Evolutionary conservation across 768 basidiomycete species (phyloP), one percentile per base, ranked within the genome.

Genomic region (Calocybe cyanea): DNA sequence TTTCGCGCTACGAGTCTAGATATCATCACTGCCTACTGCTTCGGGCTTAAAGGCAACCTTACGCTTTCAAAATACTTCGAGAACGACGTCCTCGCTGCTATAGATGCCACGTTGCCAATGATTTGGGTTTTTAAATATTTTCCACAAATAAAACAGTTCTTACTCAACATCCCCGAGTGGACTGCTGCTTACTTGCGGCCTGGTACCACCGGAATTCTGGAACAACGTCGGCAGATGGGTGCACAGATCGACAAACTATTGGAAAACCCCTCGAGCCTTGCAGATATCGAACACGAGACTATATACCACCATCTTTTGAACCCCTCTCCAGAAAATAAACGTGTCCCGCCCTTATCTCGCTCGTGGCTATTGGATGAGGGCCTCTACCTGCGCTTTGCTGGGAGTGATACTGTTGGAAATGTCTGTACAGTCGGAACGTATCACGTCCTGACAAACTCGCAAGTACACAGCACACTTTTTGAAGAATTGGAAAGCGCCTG

Each of bases 381-480:
- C 5, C 52, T 66, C 31, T 63, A 61, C 38, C 50, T 71, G 49
- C 50, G 64, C 3, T 67, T 68, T 34, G 75, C 75, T 5, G 75
- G 75, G 6, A 67, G 66, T 19, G 75, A 74, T 49, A 73, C 72
- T 3, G 65, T 68, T 11, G 72, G 66, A 13, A 69, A 72, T 46
- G 58, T 66, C 1, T 66, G 68, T 46, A 66, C 60, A 0, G 59
- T 69, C 20, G 71, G 63, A 7, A 44, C 63, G 0, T 68, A 68
- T 43, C 55, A 73, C 41, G 51, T 72, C 13, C 56, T 72, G 10
- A 57, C 49, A 8, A 61, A 70, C 38, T 58, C 60, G 2, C 30
- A 43, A 0, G 57, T 73, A 9, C 53, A 60, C 25, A 25, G 49
- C 6, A 59, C 48, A 23, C 59, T 76, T 11, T 50, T 55, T 6